A percentile compares a stretch with the other conserved stretches of the same genome.
phyloP scores from a whole-genome alignment of 225 moss, liverwort and hornwort genomes.

The Bryum argenteum region DNA sequence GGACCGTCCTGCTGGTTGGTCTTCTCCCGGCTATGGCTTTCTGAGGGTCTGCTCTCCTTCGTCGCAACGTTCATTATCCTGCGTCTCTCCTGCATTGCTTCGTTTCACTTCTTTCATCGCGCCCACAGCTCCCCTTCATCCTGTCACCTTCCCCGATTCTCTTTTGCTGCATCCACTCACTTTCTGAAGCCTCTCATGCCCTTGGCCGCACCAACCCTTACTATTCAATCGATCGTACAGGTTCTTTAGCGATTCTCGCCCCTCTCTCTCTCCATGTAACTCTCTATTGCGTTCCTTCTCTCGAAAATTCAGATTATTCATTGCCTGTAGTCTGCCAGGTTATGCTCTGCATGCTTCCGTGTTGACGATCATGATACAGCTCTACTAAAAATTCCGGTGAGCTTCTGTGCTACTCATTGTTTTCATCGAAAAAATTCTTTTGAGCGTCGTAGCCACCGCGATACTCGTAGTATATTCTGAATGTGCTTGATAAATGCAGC shows the following conservation, averaged over 20 bases:
- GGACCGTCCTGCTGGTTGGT: neutral
- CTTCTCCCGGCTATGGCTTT: neutral
- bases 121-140: neutral
- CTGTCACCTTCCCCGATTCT: neutral
- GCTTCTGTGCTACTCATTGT: neutral
- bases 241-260: neutral
- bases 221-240: neutral
- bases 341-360: neutral
- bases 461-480: neutral
- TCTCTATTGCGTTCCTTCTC: no score
- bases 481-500: neutral
- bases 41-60: neutral
- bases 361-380: neutral
- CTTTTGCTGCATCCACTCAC: neutral
- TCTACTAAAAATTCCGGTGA: neutral
- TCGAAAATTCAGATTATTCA: neutral
- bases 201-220: conserved; percentile 12
- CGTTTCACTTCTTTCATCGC: neutral
- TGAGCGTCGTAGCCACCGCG: neutral
- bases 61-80: neutral
- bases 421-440: neutral
- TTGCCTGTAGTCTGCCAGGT: neutral
- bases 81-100: conserved; percentile 8
- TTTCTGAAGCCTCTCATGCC: neutral
- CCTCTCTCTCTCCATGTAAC: neutral